Evolutionary conservation across 768 basidiomycete species (phyloP), one percentile per base, ranked within the genome.

Genomic region (Boletus speciosus): DNA sequence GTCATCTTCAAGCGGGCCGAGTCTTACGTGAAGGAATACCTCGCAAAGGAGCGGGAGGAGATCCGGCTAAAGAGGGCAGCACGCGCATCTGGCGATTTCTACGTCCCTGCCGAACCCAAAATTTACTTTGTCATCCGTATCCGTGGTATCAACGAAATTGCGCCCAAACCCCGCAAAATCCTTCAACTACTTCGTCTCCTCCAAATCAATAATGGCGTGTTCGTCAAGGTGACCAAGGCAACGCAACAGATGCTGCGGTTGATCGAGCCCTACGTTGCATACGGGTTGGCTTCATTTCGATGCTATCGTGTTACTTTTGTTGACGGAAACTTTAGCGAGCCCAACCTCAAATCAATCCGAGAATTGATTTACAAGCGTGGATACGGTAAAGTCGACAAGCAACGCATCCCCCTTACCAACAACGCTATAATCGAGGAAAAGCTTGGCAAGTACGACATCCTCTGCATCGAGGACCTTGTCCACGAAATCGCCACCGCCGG

Each of bases 1-100:
- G 86, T 97, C 72, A 85, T 98, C 79, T 98, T 98, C 88, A 98
- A 98, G 87, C 91, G 97, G 58, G 97, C 97, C 36, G 96, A 98
- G 76, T 76, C 88, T 55, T 98, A 97, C 74, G 94, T 98, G 63
- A 96, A 98, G 82, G 96, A 98, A 78, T 98, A 98, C 75, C 76
- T 90, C 51, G 59, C 80, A 58, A 86, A 87, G 77, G 97, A 99
- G 84, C 85, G 83, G 78, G 97, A 98, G 78, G 93, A 98, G 78
- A 84, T 98, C 71, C 86, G 94, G 59, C 77, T 98, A 74, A 94
- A 92, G 81, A 86, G 97, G 54, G 89, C 83, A 70, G 96, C 96
- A 58, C 86, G 94, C 71, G 76, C 85, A 64, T 79, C 92, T 51
- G 94, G 94, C 56, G 93, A 98, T 76, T 98, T 94, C 79, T 98